Evolutionary conservation across 345 rosid genomes (phyloP).

Genomic region (Euclidium syriacum): DNA sequence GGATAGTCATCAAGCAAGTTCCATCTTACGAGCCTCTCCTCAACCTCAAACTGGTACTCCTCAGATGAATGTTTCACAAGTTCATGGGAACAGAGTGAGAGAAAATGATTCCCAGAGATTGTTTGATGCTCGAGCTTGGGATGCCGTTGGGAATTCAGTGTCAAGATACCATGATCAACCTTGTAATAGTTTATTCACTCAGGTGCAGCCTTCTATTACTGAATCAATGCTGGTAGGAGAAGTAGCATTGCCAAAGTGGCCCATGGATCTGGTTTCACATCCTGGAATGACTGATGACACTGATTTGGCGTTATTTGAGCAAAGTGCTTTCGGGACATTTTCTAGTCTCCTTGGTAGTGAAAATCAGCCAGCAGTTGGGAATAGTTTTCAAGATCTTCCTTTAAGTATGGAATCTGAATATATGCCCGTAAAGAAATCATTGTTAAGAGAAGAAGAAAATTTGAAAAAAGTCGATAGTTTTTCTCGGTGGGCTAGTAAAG

Average conservation of each 20-base stretch:
- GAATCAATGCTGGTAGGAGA: slow-evolving; percentile 31
- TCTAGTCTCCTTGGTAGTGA: slow-evolving; percentile 34
- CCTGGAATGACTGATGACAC: slow-evolving; percentile 42
- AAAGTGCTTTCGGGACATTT: slow-evolving; percentile 37
- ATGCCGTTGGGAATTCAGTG: slow-evolving; percentile 44
- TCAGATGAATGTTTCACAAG: slow-evolving; percentile 30
- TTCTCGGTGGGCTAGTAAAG: slow-evolving; percentile 76
- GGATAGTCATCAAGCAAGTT: slow-evolving; percentile 59
- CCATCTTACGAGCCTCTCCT: slow-evolving; percentile 31
- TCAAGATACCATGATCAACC: slow-evolving; percentile 34
- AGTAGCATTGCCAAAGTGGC: slow-evolving; percentile 30
- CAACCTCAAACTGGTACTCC: slow-evolving; percentile 39
- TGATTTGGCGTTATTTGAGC: slow-evolving; percentile 43
- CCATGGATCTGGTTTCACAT: slow-evolving; percentile 37
- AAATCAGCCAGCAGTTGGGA: slow-evolving; percentile 30
- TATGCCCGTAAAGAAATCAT: slow-evolving; percentile 36
- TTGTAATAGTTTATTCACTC: slow-evolving; percentile 31
- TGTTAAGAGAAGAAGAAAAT: slow-evolving; percentile 54
- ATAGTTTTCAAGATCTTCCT: slow-evolving; percentile 30
- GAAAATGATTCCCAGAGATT: slow-evolving; percentile 44
- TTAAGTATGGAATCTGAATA: slow-evolving; percentile 32
- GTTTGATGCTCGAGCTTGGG: slow-evolving; percentile 59
- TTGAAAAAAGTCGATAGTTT: slow-evolving; percentile 90
- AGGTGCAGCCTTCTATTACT: slow-evolving; percentile 29
- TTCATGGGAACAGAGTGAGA: slow-evolving; percentile 33